Evolutionary conservation across 768 basidiomycete species (phyloP).

Genomic region (Candolleomyces efflorescens): DNA sequence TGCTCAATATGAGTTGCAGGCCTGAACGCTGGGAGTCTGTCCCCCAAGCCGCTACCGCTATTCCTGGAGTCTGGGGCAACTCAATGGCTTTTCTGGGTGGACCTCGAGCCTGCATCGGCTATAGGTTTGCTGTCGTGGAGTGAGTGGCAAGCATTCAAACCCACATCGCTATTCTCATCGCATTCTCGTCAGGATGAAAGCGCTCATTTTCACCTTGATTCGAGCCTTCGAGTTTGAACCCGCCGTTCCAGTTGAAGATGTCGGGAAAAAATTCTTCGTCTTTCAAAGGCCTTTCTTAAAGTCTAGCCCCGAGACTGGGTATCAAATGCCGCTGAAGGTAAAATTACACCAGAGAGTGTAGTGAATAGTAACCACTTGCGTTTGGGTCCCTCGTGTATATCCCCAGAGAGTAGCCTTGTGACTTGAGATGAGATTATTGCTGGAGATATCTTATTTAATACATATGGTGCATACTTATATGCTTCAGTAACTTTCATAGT

Average conservation of each 20-base stretch:
- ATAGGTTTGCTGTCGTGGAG: slow-evolving; percentile 60
- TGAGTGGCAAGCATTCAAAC: slow-evolving; percentile 22
- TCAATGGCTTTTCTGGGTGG: slow-evolving; percentile 58
- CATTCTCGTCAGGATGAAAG: slow-evolving; percentile 19
- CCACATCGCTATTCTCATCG: not conserved
- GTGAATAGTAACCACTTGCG: too few relatives aligned
- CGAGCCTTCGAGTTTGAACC: slow-evolving; percentile 53
- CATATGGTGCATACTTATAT: too few relatives aligned
- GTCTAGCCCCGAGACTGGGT: slow-evolving; percentile 29
- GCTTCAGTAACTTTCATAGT: too few relatives aligned
- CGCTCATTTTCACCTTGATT: slow-evolving; percentile 43
- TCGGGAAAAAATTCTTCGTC: slow-evolving; percentile 31
- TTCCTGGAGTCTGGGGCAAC: slow-evolving; percentile 59
- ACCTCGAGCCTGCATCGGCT: slow-evolving; percentile 61
- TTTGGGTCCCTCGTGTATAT: too few relatives aligned
- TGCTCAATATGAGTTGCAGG: slow-evolving; percentile 23
- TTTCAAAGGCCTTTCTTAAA: slow-evolving; percentile 38
- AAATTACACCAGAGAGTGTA: slow-evolving; percentile 1
- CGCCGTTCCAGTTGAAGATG: slow-evolving; percentile 41
- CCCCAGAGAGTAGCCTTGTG: too few relatives aligned
- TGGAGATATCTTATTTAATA: too few relatives aligned
- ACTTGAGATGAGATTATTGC: too few relatives aligned
- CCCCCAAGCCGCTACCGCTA: slow-evolving; percentile 35
- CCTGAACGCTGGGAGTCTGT: slow-evolving; percentile 58
- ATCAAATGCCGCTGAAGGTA: slow-evolving; percentile 41